Conservation (phyloP, 768 basidiomycete species). For the Podaxis sp. region DNA sequence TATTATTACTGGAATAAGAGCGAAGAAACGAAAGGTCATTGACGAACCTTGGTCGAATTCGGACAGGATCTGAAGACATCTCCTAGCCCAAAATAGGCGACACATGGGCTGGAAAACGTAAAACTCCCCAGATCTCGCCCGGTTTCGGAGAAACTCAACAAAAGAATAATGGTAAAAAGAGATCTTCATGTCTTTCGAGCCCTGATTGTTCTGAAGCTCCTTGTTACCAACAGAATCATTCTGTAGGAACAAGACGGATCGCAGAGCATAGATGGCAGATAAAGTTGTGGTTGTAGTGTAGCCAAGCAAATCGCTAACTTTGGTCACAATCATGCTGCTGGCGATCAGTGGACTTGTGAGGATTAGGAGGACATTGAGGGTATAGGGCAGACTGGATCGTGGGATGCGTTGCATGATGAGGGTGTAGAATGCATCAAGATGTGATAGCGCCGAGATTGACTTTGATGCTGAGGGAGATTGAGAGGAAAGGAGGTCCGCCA, state of each 20-base stretch:
- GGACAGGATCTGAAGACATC: conserved; percentile 3
- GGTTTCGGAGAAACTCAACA: conserved; percentile 1
- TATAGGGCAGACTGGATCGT: not conserved
- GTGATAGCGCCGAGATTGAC: not conserved
- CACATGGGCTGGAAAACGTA: not conserved
- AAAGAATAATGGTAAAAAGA: conserved; percentile 8
- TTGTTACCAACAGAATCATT: not conserved
- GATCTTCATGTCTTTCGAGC: not conserved
- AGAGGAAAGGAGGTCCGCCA: not conserved
- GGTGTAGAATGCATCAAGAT: conserved; percentile 1
- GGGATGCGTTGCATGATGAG: conserved; percentile 4
- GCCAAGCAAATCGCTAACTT: conserved; percentile 4
- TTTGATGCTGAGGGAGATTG: not conserved
- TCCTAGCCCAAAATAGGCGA: not conserved
- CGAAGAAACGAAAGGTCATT: not conserved
- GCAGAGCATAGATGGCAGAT: not conserved
- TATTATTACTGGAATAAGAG: not conserved
- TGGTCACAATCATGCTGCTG: not conserved
- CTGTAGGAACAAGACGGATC: not conserved
- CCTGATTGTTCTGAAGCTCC: too few relatives aligned
- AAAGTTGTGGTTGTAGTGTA: not conserved
- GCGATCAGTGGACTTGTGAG: not conserved
- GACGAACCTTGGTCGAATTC: not conserved
- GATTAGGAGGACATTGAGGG: not conserved
- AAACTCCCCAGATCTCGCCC: not conserved